Evolutionary conservation across 768 basidiomycete species (phyloP).

Genomic region (Suillus luteus): DNA sequence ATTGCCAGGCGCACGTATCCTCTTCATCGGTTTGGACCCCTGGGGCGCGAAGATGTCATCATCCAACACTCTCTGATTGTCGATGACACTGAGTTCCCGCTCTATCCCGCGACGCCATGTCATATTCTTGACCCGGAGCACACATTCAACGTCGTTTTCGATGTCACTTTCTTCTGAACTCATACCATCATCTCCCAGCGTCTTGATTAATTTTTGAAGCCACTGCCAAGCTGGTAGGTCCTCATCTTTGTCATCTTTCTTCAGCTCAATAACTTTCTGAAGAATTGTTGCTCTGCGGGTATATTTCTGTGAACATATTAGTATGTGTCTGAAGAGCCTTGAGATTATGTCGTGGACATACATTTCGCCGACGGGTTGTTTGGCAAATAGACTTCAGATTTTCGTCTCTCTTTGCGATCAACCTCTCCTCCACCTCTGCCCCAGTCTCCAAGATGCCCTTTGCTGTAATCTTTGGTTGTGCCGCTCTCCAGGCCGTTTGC

Average conservation of each 20-base stretch:
- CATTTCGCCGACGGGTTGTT: constrained; percentile 9
- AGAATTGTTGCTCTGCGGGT: background rate
- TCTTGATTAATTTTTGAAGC: background rate
- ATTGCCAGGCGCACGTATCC: background rate
- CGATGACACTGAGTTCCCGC: background rate
- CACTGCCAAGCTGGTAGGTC: background rate
- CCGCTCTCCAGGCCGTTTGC: constrained; percentile 4
- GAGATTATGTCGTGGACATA: background rate
- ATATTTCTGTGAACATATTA: background rate
- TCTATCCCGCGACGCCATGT: background rate
- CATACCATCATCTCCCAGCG: background rate
- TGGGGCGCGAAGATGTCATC: background rate
- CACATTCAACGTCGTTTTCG: background rate
- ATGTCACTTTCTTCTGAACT: background rate
- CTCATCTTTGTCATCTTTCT: background rate
- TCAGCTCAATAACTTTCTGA: background rate
- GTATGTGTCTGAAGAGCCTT: background rate
- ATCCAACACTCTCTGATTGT: background rate
- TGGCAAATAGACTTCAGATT: constrained; percentile 8
- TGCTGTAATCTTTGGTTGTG: constrained; percentile 7
- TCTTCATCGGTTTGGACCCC: background rate
- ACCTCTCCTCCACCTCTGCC: constrained; percentile 2
- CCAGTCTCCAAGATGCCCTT: constrained; percentile 9
- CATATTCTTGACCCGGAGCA: background rate
- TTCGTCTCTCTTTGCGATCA: background rate